Conservation (phyloP, 176 grass and related monocot species). For the Saccharum spontaneum region DNA sequence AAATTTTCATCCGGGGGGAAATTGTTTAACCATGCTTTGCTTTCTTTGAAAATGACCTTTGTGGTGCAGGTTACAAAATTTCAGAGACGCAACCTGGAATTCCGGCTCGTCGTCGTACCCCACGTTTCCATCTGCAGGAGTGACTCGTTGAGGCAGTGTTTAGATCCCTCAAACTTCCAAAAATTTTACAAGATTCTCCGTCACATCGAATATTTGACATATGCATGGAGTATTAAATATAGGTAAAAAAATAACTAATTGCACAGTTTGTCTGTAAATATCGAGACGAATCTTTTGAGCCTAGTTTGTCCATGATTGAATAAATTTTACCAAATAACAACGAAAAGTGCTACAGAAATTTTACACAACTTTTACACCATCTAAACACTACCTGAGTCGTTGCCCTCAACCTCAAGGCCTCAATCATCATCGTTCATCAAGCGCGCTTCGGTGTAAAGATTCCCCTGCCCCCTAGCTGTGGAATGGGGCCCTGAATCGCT, state of each 20-base stretch:
- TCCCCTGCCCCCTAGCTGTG: constrained; percentile 24
- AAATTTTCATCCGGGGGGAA: not conserved
- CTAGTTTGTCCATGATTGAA: too few relatives aligned
- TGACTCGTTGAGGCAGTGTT: not conserved
- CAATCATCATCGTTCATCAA: constrained; percentile 53
- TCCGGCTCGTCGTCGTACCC: not conserved
- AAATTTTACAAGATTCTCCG: too few relatives aligned
- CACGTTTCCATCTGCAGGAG: not conserved
- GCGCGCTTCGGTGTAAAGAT: constrained; percentile 50
- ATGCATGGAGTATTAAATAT: too few relatives aligned
- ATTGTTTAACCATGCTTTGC: not conserved
- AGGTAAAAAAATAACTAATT: too few relatives aligned
- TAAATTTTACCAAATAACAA: too few relatives aligned
- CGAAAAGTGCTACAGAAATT: too few relatives aligned
- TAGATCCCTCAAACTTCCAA: too few relatives aligned
- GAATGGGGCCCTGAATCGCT: constrained; percentile 31
- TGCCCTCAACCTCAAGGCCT: not conserved
- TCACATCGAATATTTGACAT: too few relatives aligned
- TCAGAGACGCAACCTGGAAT: not conserved
- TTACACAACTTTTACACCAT: too few relatives aligned
- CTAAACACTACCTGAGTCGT: too few relatives aligned
- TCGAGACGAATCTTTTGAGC: too few relatives aligned
- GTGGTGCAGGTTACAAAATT: not conserved
- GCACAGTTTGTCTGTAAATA: too few relatives aligned
- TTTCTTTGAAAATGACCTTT: not conserved